Evolutionary conservation across 768 basidiomycete genomes (phyloP), one percentile per base, ranked within the genome.

Genomic region (Panaeolus cyanescens): DNA sequence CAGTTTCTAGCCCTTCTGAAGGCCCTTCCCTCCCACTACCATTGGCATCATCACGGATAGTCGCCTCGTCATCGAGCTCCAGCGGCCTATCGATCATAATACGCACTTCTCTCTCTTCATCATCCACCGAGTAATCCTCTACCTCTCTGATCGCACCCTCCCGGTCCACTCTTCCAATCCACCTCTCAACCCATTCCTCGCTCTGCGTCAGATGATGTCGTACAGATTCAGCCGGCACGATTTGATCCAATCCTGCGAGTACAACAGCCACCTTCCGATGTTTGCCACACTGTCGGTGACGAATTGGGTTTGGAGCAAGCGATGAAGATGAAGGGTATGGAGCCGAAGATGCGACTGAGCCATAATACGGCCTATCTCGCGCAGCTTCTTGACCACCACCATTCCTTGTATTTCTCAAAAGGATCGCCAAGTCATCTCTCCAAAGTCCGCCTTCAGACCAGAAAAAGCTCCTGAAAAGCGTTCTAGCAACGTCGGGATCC

Each of bases 371-470:
- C 19, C 28, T 13, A n/a, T 12, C 20, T 32, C 45, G 25, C 33
- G 17, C n/a, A n/a, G n/a, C n/a, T 12, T 58, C 33, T 22, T 28
- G 10, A 32, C 45, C 31, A n/a, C 28, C 22, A 19, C 19, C 15
- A 25, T 7, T 32, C 40, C 4, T n/a, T 10, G 7, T 53, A 32
- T 58, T 56, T 5, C n/a, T 31, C 59, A 74, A 62, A 58, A 73
- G 75, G 4, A 59, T 61, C 28, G 56, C 64, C 2, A 90, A 63
- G 58, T 89, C 88, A 57, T 85, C 86, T 64, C 75, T 80, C 81
- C 85, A 90, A 28, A 89, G 62, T 13, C 85, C 75, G 33, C 82
- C 85, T 68, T 90, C 84, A 31, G 77, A 68, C 89, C 89, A 90
- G 66, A 88, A 89, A 67, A 90, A 89, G 57, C 85, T 79, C 2